Evolutionary conservation across 2,329 filamentous ascomycete species (phyloP).

Genomic region (Capronia coronata): DNA sequence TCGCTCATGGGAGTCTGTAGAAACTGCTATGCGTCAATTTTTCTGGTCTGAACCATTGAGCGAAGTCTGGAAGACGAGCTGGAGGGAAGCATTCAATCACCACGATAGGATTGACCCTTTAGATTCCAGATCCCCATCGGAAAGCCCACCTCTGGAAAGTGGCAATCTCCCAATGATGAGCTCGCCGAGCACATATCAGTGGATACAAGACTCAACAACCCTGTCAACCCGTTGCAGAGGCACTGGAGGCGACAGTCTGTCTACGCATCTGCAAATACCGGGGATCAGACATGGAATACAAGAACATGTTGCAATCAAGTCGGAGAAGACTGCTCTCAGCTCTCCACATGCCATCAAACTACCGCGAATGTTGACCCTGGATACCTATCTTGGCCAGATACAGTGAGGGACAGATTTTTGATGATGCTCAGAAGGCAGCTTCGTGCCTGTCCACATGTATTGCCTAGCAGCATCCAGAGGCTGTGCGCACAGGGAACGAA

Average conservation of each 20-base stretch:
- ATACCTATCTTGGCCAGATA: slow-evolving; percentile 15
- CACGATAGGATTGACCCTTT: background rate
- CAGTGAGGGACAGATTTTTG: too few species aligned
- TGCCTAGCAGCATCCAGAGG: too few species aligned
- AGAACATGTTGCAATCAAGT: background rate
- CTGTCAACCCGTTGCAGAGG: background rate
- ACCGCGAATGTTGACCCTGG: slow-evolving; percentile 17
- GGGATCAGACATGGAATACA: background rate
- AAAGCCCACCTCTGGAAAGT: background rate
- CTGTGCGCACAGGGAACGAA: too few species aligned
- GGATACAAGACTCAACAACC: background rate
- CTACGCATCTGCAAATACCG: background rate
- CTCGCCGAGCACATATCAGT: background rate
- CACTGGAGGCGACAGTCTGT: background rate
- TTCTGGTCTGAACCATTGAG: slow-evolving; percentile 16
- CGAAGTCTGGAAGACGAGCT: slow-evolving; percentile 6
- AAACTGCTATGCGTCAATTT: slow-evolving; percentile 13
- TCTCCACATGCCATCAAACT: background rate
- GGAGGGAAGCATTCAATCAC: slow-evolving; percentile 5
- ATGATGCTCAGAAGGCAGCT: too few species aligned
- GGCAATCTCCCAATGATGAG: background rate
- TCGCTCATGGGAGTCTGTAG: slow-evolving; percentile 8
- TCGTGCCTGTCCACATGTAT: too few species aligned
- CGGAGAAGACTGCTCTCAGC: background rate
- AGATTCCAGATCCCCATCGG: background rate